Evolutionary conservation across 2,329 filamentous ascomycete genomes (phyloP), one percentile per base, ranked within the genome.

Genomic region (Curvularia hawaiiensis): DNA sequence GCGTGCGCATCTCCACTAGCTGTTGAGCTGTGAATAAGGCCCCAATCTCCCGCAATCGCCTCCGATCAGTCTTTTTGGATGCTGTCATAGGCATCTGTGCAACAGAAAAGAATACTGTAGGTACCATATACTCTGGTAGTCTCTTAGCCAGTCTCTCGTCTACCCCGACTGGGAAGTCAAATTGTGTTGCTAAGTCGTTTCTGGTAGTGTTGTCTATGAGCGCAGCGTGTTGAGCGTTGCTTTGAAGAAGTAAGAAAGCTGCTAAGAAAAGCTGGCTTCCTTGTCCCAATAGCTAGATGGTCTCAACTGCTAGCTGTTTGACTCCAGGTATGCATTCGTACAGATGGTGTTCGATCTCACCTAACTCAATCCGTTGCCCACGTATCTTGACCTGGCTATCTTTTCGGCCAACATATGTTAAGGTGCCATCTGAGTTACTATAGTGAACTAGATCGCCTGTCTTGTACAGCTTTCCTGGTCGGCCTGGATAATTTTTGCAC

Each of bases 41-140:
- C 16, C 62, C 66, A 16, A 65, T 62, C 5, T 62, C 54, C 1
- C 55, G 60, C 5, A 73, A 49, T 14, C 44, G 38, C 52, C 63
- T 68, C 2, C 69, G 60, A 45, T 73, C 65, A 3, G 58, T 57
- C 49, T 84, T 84, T 0, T 79, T 76, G 6, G 81, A 82, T 1
- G 77, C 68, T 7, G 80, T 65, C 1, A 77, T 65, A 0, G 82
- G 82, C 20, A 84, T 66, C 8, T 73, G 58, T 20, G 71, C 76
- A 30, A 83, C 0, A 78, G 74, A 9, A 83, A 77, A 24, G 52
- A 79, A 82, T 11, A 76, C 75, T 0, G 72, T 72, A 0, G 82
- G 78, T 1, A 79, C 67, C 76, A 79, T 79, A 58, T 78, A 77
- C 11, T 33, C 33, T 30, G 35, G 33, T 14, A 41, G 48, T 20